Evolutionary conservation across 1,139 yeast genomes (phyloP).

Genomic region (Magnusiomyces tetraspermus): DNA sequence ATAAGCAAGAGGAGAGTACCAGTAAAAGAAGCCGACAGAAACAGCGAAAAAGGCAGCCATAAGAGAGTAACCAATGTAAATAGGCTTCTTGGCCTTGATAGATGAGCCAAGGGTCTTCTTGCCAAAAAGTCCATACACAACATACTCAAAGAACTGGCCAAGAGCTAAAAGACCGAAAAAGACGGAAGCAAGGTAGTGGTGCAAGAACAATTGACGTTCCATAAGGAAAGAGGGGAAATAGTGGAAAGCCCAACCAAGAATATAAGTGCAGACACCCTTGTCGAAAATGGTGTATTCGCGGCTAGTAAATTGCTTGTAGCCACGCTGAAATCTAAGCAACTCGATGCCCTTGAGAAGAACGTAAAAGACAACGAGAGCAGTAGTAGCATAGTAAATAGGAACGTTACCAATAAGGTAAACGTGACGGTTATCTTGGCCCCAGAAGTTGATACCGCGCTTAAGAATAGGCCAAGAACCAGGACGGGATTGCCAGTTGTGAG

Average conservation of each 20-base stretch:
- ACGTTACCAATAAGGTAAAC: constrained; percentile 88
- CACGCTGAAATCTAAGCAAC: constrained; percentile 66
- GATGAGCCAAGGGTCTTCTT: constrained; percentile 34
- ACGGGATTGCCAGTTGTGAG: constrained; percentile 80
- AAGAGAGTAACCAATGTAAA: constrained; percentile 33
- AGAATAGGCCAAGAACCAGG: constrained; percentile 88
- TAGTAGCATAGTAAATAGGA: constrained; percentile 79
- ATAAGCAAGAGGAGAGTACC: constrained; percentile 67
- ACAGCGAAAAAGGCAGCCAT: constrained; percentile 42
- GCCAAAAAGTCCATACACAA: constrained; percentile 36
- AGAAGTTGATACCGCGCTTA: constrained; percentile 88
- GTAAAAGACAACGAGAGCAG: constrained; percentile 50
- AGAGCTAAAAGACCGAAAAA: constrained; percentile 81
- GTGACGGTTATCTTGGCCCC: constrained; percentile 70
- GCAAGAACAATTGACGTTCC: constrained; percentile 90
- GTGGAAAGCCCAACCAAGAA: constrained; percentile 78
- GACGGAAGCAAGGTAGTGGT: constrained; percentile 84
- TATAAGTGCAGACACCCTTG: constrained; percentile 54
- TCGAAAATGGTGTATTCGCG: constrained; percentile 62
- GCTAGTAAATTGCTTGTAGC: constrained; percentile 34
- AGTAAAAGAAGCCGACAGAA: constrained; percentile 48
- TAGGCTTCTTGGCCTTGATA: constrained; percentile 1
- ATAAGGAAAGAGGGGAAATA: constrained; percentile 81
- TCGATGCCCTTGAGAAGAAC: constrained; percentile 44
- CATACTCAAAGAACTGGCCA: constrained; percentile 70